These are phyloP conservation scores for Lagerstroemia speciosa DNA, from an alignment of 345 rosid genomes.

Conservation along the genomic window DNA sequence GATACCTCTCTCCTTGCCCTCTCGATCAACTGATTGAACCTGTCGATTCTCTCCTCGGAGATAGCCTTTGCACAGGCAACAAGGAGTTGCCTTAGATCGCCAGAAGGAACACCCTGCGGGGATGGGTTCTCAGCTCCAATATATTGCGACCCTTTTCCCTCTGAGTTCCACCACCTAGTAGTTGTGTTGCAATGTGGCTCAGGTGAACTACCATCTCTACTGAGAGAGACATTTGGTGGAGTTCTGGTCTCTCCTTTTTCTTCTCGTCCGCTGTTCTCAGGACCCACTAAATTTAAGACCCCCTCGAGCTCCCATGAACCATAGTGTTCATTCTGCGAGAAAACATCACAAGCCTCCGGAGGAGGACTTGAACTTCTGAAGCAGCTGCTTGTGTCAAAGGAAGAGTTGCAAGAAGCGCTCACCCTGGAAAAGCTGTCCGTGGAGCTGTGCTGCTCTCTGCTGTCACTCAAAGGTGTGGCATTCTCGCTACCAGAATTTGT, in stretches of 20 bases:
- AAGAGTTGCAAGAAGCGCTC: conserved; percentile 39
- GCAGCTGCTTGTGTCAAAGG: conserved; percentile 26
- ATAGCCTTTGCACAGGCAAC: conserved; percentile 55
- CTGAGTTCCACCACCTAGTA: background rate
- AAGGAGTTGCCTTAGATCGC: conserved; percentile 45
- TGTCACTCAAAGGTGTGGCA: conserved; percentile 30
- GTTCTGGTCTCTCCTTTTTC: conserved; percentile 7
- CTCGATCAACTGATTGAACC: conserved; percentile 38
- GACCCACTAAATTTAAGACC: conserved; percentile 16
- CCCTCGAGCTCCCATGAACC: conserved; percentile 41
- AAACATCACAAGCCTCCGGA: conserved; percentile 17
- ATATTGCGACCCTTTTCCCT: background rate
- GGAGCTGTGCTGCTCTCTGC: conserved; percentile 44
- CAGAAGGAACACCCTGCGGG: conserved; percentile 22
- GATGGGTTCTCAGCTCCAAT: conserved; percentile 15
- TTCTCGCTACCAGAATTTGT: conserved; percentile 34
- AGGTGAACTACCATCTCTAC: background rate
- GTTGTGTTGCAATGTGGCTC: background rate
- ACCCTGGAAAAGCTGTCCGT: conserved; percentile 36
- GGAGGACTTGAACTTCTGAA: conserved; percentile 28
- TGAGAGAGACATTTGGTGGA: background rate
- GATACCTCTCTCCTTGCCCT: conserved; percentile 46
- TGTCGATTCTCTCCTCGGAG: conserved; percentile 28
- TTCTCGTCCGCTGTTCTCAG: conserved; percentile 24
- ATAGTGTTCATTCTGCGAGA: conserved; percentile 26